Evolutionary conservation across 352 stramenopile genomes (phyloP), one percentile per base, ranked within the genome.

Genomic region (Globisporangium carolinianum): DNA sequence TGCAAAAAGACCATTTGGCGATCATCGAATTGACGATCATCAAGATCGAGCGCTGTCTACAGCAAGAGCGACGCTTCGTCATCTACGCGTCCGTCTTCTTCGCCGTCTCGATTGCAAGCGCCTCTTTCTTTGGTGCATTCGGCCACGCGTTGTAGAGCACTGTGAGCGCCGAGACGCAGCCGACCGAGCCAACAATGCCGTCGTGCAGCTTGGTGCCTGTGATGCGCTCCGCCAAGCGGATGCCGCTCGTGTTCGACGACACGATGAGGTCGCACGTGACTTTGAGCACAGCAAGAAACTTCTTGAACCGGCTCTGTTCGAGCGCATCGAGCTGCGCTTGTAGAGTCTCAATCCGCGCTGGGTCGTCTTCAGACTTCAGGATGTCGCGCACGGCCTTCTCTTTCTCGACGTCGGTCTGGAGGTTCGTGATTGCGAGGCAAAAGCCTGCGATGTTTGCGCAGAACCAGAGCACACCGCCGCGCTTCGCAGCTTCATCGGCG

Each of bases 91-190:
- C 60, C 38, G 9, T 15, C 38, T 58, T 58, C 49, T 58, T 66
- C 14, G 58, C 41, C 4, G 56, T 47, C 3, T 47, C 60, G 12
- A 61, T 65, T 10, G 56, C 45, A 11, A 39, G 45, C 9, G 55
- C 57, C 35, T 49, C 42, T 17, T 69, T 61, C 41, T 53, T 49
- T 1, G 69, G 63, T 24, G 57, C 73, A 41, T 50, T 83, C 6
- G 79, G 80, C 85, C 85, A 94, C 64, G 73, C 73, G 61, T 91
- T 94, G 75, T 91, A 92, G 49, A 95, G 75, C 60, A 95, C 80
- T 9, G 89, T 78, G 10, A 85, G 70, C 45, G 86, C 86, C 12
- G 86, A 95, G 42, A 95, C 66, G 37, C 80, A 91, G 42, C 86
- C 86, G 35, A 94, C 69, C 3, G 71, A 75, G 7, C 86, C 86